These are phyloP conservation scores for Apiosordaria backusii DNA, from an alignment of 495 filamentous ascomycete species.

Conservation along the genomic window DNA sequence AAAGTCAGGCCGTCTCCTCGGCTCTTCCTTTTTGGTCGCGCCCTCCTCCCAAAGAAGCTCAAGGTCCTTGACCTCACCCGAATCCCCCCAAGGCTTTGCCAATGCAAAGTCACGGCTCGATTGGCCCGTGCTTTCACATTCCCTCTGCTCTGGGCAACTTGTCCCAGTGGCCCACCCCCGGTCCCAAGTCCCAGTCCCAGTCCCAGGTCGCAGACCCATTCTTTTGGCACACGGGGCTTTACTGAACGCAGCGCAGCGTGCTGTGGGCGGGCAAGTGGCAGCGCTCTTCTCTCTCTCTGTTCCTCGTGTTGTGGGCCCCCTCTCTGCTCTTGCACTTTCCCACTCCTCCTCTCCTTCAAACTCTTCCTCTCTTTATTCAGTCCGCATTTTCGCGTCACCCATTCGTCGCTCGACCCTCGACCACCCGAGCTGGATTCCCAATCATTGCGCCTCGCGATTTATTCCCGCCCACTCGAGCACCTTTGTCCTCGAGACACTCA, in stretches of 20 bases:
- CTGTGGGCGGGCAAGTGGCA: constrained; percentile 3
- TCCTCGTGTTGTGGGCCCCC: constrained; percentile 29
- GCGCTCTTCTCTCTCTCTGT: constrained; percentile 19
- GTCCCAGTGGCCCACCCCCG: constrained; percentile 10
- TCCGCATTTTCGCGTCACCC: constrained; percentile 30
- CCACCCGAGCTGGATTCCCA: constrained; percentile 21
- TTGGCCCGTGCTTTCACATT: constrained; percentile 23
- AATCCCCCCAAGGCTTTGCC: constrained; percentile 12
- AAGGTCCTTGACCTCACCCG: not conserved
- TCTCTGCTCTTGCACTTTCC: constrained; percentile 30
- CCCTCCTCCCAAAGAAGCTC: not conserved
- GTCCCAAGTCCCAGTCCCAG: not conserved
- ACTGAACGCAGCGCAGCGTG: constrained; percentile 18
- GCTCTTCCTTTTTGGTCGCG: not conserved
- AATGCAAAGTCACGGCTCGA: constrained; percentile 14
- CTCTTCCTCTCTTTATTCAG: constrained; percentile 32
- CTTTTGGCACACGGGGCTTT: constrained; percentile 15
- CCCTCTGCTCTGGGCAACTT: constrained; percentile 10
- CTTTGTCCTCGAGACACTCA: constrained; percentile 38
- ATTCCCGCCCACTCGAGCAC: constrained; percentile 19
- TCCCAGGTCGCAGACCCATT: constrained; percentile 21
- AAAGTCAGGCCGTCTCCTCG: not conserved
- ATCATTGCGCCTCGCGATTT: constrained; percentile 20
- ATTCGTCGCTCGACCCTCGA: constrained; percentile 24
- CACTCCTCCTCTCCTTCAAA: constrained; percentile 34